Base-by-base conservation (phyloP, 2,329 filamentous ascomycete species). In the Taxawa tesnikishii region DNA sequence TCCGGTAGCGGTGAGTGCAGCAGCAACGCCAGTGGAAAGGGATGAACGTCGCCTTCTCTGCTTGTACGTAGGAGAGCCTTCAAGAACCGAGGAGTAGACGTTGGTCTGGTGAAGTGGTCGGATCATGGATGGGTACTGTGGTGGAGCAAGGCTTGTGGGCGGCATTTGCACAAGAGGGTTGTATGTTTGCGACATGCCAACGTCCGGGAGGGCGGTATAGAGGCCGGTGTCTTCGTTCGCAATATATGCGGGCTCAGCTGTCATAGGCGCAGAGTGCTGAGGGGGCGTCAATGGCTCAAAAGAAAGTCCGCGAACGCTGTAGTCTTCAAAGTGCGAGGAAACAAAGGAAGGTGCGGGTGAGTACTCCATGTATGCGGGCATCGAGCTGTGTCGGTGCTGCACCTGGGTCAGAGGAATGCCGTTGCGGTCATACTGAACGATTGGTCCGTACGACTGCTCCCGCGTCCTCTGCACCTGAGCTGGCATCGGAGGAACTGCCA, bases 51-150 rank as follows among this genome's bases (percentile, higher is more conserved):
- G 77, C 56, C 90, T 75, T 48, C 90, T 76, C 67, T 96, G 90
- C 72, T 98, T 98, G 66, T 98, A 98, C 23, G 90, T 96, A 9
- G 90, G 90, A 16, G 90, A 98, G 29, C 90, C 90, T 63, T 98
- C 90, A 52, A 96, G 90, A 30, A 94, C 87, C 4, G 51, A 53
- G 29, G 84, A 88, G 65, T 93, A 94, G 45, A 90, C 82, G 54
- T 84, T 93, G 57, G 79, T 80, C 32, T 67, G 64, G 45, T 83
- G 83, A 38, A 68, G 75, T 24, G 68, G 64, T 43, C 78, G 68
- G 15, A 72, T 66, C 18, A 78, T 73, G 28, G 81, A 75, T 15
- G 79, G 74, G 59, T 83, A 94, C 49, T 87, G 82, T 29, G 79
- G 73, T 17, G 79, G 82, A 33, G 79, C 74, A 39, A 94, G 60